Base-by-base conservation (phyloP, 345 rosid species). In the Balakata baccata region DNA sequence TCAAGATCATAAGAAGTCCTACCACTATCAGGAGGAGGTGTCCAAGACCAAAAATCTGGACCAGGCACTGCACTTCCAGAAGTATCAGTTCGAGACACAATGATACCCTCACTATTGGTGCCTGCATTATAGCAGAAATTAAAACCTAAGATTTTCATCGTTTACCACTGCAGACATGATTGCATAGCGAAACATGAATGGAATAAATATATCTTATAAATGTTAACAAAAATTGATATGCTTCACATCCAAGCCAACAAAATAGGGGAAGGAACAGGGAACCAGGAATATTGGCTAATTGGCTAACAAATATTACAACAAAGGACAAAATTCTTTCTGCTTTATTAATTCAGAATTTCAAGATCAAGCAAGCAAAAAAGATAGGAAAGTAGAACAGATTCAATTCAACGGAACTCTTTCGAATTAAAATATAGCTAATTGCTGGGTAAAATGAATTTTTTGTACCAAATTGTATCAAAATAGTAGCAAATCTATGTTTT, bases 21-120 rank as follows among this genome's bases (percentile, higher is more conserved):
- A 29, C 79, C 86, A 41, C 65, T 76, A 16, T 51, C 79, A 49
- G 79, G 69, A 79, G 93, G 90, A 66, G 97, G 98, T 1, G 89
- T 70, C 98, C 98, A 90, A 10, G 96, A 89, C 98, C 97, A 94
- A 83, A 94, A 94, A 74, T 94, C 97, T 0, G 98, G 98, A 69
- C 98, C 96, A 37, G 97, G 96, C 34, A 87, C 85, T 74, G 64
- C 82, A 18, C 80, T 75, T 37, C 86, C 86, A 60, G 96, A 79
- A 57, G 76, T 73, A 66, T 81, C 85, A 0, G 90, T 74, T 43
- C 47, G 43, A 63, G 92, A 84, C 64, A 87, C 79, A 49, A 83
- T 66, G 10, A 83, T 81, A 53, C 81, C 76, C 43, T 77, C 82
- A 54, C 68, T 79, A 72, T 81, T 75, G 43, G 39, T 51, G 73